Percentiles rank a stretch among this genome's conserved stretches.
These are phyloP conservation scores for Orobanche coerulescens DNA, from an alignment of 257 asterid species.

Conservation along the genomic window DNA sequence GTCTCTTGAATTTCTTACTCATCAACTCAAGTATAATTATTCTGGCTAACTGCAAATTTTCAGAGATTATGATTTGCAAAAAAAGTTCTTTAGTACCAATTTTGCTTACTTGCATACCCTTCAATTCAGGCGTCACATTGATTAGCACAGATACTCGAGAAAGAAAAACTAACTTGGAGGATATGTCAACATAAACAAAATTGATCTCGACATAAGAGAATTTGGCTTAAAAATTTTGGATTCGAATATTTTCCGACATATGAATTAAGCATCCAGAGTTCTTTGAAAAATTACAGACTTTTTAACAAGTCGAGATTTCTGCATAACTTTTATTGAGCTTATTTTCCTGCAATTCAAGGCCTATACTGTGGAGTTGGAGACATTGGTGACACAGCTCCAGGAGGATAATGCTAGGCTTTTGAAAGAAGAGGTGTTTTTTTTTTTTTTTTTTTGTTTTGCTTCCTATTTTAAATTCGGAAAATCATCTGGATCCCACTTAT, in stretches of 20 bases:
- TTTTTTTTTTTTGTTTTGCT: neutral
- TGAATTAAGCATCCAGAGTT: too few relatives aligned
- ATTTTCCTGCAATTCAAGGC: slow-evolving; percentile 33
- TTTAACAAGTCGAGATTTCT: neutral
- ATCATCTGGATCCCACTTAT: neutral
- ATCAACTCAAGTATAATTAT: neutral
- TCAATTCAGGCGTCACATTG: too few relatives aligned
- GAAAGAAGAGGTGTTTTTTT: slow-evolving; percentile 43
- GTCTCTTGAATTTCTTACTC: slow-evolving; percentile 18
- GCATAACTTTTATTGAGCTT: neutral
- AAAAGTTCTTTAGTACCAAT: too few relatives aligned
- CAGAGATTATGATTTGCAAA: neutral
- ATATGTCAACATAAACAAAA: too few relatives aligned
- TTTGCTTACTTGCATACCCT: too few relatives aligned
- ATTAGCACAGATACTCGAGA: too few relatives aligned
- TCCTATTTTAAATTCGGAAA: neutral
- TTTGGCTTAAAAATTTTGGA: too few relatives aligned
- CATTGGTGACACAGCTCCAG: slow-evolving; percentile 56
- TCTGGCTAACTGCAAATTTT: neutral
- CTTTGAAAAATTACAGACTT: neutral
- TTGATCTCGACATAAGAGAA: too few relatives aligned
- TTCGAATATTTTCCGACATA: too few relatives aligned
- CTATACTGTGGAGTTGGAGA: slow-evolving; percentile 64
- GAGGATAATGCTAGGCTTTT: slow-evolving; percentile 63
- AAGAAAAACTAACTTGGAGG: too few relatives aligned